Evolutionary conservation across 164 flowering plant genomes (phyloP), one percentile per base, ranked within the genome.

Genomic region (Echeveria elegans): DNA sequence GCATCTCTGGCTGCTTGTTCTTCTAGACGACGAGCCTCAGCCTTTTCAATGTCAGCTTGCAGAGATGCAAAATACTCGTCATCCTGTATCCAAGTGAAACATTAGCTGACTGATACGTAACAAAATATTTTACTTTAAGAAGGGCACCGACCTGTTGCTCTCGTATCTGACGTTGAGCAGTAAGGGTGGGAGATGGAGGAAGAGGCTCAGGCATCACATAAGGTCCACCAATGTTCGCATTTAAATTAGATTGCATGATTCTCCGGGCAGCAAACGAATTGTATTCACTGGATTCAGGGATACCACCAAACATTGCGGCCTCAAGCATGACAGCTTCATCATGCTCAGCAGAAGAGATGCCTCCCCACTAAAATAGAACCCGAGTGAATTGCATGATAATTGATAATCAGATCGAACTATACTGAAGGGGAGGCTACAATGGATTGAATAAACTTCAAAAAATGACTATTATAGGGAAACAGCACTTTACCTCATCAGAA

Each of bases 241-340:
- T 71, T 9, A 64, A 70, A 66, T 74, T 77, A 69, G 75, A 37
- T 52, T 66, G 82, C 80, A 74, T 74, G 65, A 71, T 53, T 62
- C 83, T 88, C 72, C 77, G 87, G 53, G 88, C 81, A 64, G 79
- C 78, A 73, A 77, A 84, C 19, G 84, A 78, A 76, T 77, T 69
- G 66, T 87, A 93, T 37, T 81, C 80, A 75, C 79, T 68, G 21
- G 79, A 81, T 71, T 88, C 96, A 69, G 97, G 89, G 64, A 88
- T 76, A 68, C 93, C 92, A 80, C 99, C 99, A 80, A 92, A 89
- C 78, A 94, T 80, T 34, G 99, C 97, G 76, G 99, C 97, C 83
- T 94, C 99, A 40, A 95, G 97, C 99, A 95, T 95, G 56, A 92
- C 94, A 56, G 99, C 99, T 80, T 90, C 99, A 78, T 95, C 99